Evolutionary conservation across 768 basidiomycete species (phyloP), one percentile per base, ranked within the genome.

Genomic region (Hygrophoropsis aurantiaca): DNA sequence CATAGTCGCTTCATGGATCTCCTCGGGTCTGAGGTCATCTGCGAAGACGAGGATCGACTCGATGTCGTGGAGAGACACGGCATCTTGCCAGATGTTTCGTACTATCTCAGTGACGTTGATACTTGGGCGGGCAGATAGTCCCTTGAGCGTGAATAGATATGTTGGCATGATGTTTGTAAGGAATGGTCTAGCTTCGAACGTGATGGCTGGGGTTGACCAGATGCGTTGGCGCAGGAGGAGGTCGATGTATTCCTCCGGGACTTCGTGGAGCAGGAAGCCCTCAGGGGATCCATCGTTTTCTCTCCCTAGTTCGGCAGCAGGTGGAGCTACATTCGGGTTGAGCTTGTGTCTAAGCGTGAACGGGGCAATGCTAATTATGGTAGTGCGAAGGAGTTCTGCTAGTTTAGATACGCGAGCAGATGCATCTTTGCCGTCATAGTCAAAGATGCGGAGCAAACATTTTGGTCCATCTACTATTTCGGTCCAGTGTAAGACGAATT

Each of bases 241-340:
- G 42, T 16, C 3, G 30, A 3, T 2, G 19, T 19, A 3, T 44
- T 21, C 0, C 23, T 20, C 10, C 27, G 10, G 32, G 23, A 44
- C 0, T 21, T 7, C 0, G 21, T 3, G 0, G 42, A 30, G 2
- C 11, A 3, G 0, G 5, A 3, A 11, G 2, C 30, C 30, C 8
- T 44, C 30, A 10, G 42, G 42, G 18, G 27, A 34, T 13, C 13
- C 27, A 7, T n/a, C n/a, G n/a, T n/a, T n/a, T n/a, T n/a, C n/a
- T n/a, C n/a, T n/a, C n/a, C n/a, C n/a, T n/a, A n/a, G n/a, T n/a
- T n/a, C n/a, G n/a, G n/a, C n/a, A n/a, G n/a, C n/a, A n/a, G n/a
- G n/a, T n/a, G n/a, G n/a, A n/a, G 27, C 7, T 6, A 30, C 13
- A 0, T 18, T 18, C 0, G 42, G 42, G 20, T 25, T 23, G 2